Conservation (phyloP, 176 grass and related monocot genomes). For the Coix lacrymajobi region DNA sequence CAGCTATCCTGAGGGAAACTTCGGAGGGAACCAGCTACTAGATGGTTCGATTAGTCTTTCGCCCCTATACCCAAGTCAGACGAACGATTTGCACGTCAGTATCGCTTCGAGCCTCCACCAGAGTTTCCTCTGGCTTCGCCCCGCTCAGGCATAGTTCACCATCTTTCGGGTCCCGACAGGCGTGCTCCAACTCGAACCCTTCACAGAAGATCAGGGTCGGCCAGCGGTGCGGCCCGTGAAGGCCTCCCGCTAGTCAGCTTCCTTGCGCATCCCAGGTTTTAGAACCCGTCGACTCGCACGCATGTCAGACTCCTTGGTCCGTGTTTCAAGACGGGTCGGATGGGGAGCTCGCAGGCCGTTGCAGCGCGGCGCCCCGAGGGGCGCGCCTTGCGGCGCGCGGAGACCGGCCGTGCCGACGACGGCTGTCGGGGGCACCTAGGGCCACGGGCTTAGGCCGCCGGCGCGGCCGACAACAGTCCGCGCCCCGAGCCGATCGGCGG, state of each 20-base stretch:
- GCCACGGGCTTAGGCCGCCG: too few species aligned
- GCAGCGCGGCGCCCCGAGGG: background rate
- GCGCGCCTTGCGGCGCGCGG: too few species aligned
- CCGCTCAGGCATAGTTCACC: slow-evolving; percentile 58
- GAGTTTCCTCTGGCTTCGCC: slow-evolving; percentile 68
- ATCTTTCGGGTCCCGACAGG: slow-evolving; percentile 55
- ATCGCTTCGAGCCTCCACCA: slow-evolving; percentile 62
- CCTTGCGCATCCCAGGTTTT: too few species aligned
- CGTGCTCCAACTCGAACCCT: slow-evolving; percentile 76
- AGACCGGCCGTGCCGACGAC: too few species aligned
- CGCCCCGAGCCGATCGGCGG: too few species aligned
- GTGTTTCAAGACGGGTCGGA: slow-evolving; percentile 77
- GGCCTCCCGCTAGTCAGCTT: background rate
- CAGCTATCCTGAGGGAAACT: slow-evolving; percentile 57
- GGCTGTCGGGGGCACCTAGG: too few species aligned
- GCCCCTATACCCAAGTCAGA: slow-evolving; percentile 32
- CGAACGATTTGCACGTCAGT: slow-evolving; percentile 34
- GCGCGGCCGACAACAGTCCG: too few species aligned
- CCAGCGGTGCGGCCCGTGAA: slow-evolving; percentile 24
- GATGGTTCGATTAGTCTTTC: slow-evolving; percentile 51
- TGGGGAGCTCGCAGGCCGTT: slow-evolving; percentile 22
- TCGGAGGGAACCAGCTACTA: slow-evolving; percentile 46
- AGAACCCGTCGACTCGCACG: too few species aligned
- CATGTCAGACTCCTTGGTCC: slow-evolving; percentile 91
- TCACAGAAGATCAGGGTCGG: slow-evolving; percentile 60